Evolutionary conservation across 2,329 filamentous ascomycete genomes (phyloP), one percentile per base, ranked within the genome.

Genomic region (Cryphonectria naterciae): DNA sequence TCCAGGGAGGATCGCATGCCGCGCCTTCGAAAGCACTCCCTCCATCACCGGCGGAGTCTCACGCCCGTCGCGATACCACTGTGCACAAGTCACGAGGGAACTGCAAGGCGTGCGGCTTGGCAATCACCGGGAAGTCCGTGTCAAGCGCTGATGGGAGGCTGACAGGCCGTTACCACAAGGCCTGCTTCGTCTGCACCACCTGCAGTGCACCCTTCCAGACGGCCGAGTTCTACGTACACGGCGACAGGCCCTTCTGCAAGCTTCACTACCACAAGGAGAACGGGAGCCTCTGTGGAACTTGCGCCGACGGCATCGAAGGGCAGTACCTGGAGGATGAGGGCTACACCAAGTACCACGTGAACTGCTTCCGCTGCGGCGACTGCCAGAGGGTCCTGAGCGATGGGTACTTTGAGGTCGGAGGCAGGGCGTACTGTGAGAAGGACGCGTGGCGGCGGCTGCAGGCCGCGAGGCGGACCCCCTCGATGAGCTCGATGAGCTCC

Each of bases 181-280:
- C 92, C 5, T 99, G 95, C 80, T 98, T 99, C 78, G 93, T 95
- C 15, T 99, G 96, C 85, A 88, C 89, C 5, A 94, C 92, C 1
- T 99, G 96, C 83, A 85, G 85, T 15, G 87, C 90, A 68, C 91
- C 94, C 0, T 99, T 98, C 78, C 85, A 90, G 28, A 97, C 94
- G 0, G 88, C 93, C 1, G 94, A 96, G 71, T 98, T 98, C 77
- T 99, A 99, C 79, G 95, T 99, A 15, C 88, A 94, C 72, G 83
- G 92, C 74, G 94, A 99, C 81, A 87, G 89, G 71, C 96, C 96
- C 0, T 98, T 95, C 81, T 98, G 96, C 81, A 92, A 94, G 75
- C 90, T 91, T 65, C 94, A 98, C 81, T 99, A 98, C 79, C 96
- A 99, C 82, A 88, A 92, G 79, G 87, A 96, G 46, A 98, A 98